Percentiles rank a stretch among this genome's conserved stretches.
These are phyloP conservation scores for Mimosa bimucronata DNA, from an alignment of 306 rosid species.

Conservation along the genomic window DNA sequence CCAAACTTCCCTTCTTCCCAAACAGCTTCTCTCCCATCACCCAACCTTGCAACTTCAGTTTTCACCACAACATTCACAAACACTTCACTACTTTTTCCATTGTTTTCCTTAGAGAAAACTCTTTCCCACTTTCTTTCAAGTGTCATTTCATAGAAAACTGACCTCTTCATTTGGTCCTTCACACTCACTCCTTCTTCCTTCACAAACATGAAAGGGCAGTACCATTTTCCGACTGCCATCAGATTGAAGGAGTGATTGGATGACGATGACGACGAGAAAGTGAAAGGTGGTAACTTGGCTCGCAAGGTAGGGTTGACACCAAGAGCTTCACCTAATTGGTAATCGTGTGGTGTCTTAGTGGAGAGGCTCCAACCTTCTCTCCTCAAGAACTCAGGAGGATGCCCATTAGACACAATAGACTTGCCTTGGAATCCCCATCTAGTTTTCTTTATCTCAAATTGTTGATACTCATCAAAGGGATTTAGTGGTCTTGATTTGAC, in stretches of 20 bases:
- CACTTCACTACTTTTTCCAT: neutral
- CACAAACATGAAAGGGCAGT: constrained; percentile 28
- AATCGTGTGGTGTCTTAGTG: constrained; percentile 8
- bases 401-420: constrained; percentile 46
- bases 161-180: neutral
- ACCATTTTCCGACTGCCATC: constrained; percentile 58
- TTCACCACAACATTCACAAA: neutral
- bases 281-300: constrained; percentile 40
- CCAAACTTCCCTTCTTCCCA: neutral
- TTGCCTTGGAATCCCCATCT: constrained; percentile 37
- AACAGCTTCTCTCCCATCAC: neutral
- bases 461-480: constrained; percentile 39
- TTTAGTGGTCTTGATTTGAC: constrained; percentile 41
- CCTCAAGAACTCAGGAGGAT: constrained; percentile 44
- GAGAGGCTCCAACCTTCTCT: constrained; percentile 39
- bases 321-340: constrained; percentile 43
- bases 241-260: constrained; percentile 31
- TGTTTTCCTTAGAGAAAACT: neutral
- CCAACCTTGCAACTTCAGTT: neutral
- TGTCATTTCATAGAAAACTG: neutral
- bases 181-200: neutral
- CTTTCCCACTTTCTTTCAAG: neutral
- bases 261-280: constrained; percentile 15
- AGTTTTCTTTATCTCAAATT: constrained; percentile 31
- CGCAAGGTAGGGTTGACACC: constrained; percentile 50